Conservation (phyloP, 768 basidiomycete species). For the Cystofilobasidium macerans region DNA sequence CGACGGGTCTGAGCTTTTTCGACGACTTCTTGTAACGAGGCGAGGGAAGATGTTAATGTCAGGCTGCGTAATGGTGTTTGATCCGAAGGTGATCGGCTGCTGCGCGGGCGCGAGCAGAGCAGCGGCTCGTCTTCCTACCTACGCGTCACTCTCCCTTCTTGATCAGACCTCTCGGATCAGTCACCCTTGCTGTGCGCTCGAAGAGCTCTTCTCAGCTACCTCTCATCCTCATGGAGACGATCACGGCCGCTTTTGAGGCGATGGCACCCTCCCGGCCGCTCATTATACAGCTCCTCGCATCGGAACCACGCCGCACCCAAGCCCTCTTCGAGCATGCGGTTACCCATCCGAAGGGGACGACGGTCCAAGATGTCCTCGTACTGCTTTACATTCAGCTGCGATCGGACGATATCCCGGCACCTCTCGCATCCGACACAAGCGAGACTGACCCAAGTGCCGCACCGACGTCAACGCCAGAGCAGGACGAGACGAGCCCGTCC, state of each 20-base stretch:
- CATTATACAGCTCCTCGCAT: conserved; percentile 55
- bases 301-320: conserved; percentile 55
- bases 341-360: conserved; percentile 47
- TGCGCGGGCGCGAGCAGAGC: too few species aligned
- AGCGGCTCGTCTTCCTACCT: too few species aligned
- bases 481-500: conserved; percentile 47
- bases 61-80: too few species aligned
- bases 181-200: too few species aligned
- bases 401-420: conserved; percentile 26
- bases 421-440: neutral
- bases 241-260: neutral
- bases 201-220: too few species aligned
- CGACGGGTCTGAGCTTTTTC: too few species aligned
- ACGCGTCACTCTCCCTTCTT: too few species aligned
- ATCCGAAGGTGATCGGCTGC: too few species aligned
- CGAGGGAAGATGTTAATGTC: too few species aligned
- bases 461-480: neutral
- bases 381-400: conserved; percentile 55
- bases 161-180: too few species aligned
- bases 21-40: too few species aligned
- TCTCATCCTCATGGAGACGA: neutral
- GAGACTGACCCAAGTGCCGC: too few species aligned
- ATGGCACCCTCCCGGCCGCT: conserved; percentile 7
- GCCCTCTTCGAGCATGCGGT: conserved; percentile 61
- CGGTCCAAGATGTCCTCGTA: conserved; percentile 65